Base-by-base conservation (phyloP, 2,329 filamentous ascomycete genomes). In the Falciphora oryzae region DNA sequence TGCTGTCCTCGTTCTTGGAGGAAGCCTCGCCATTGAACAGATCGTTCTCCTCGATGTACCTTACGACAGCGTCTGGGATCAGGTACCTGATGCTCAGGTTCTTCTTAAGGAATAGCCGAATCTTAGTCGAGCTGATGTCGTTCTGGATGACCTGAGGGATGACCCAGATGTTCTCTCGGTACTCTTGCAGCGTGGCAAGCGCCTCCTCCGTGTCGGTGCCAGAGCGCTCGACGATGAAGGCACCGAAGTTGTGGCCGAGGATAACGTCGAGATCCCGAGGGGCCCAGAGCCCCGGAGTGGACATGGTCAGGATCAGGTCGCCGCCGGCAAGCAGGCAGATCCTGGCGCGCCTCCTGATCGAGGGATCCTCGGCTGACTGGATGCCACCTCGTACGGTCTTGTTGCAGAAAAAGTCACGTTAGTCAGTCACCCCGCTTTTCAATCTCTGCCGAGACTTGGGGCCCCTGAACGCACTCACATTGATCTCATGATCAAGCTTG, bases 131-230 rank as follows among this genome's bases (percentile, higher is more conserved):
- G 69, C 87, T 91, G 66, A 95, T 89, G 70, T 95, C 90, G 75
- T 95, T 95, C 69, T 91, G 88, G 61, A 96, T 93, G 63, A 96
- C 85, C 76, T 96, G 92, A 65, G 91, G 90, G 68, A 97, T 94
- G 64, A 96, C 90, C 72, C 92, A 89, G 67, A 97, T 88, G 70
- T 96, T 95, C 70, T 93, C 86, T 71, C 92, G 89, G 85, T 90
- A 97, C 66, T 87, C 85, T 73, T 92, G 89, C 60, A 97, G 80
- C 59, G 86, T 89, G n/a, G 89, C 88, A 59, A 97, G 82, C 2
- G 93, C 93, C 73, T 96, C 91, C 67, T 96, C 91, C 62, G 96
- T 90, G 72, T 96, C 92, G 28, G 92, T 96, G 58, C 93, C 93
- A 57, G 88, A 89, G 66, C 94, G 87, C 81, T 97, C 91, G n/a